Evolutionary conservation across 2,329 filamentous ascomycete genomes (phyloP).

Genomic region (Cladosporium cucumerinum): DNA sequence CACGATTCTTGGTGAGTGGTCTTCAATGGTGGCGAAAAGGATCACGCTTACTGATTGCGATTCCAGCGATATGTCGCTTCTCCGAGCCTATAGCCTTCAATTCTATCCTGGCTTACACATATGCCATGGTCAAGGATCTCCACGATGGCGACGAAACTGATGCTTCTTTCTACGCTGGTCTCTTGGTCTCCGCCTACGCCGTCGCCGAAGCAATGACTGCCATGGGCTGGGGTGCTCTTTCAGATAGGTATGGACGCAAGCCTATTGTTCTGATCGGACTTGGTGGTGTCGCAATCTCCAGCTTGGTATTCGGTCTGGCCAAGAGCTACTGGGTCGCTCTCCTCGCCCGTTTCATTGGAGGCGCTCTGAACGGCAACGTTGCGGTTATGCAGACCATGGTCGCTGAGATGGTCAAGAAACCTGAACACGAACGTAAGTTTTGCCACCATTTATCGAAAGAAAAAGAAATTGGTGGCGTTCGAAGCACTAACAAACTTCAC

Average conservation of each 20-base stretch:
- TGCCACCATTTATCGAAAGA: background rate
- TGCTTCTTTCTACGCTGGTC: conserved; percentile 79
- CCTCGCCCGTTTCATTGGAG: conserved; percentile 68
- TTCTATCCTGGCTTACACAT: conserved; percentile 86
- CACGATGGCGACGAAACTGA: conserved; percentile 65
- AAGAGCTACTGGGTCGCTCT: conserved; percentile 79
- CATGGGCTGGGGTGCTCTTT: conserved; percentile 78
- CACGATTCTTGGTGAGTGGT: conserved; percentile 69
- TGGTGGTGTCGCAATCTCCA: conserved; percentile 72
- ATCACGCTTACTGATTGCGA: background rate
- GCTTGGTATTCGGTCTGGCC: conserved; percentile 77
- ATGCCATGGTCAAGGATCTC: conserved; percentile 73
- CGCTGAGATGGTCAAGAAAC: conserved; percentile 74
- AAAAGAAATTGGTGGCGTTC: background rate
- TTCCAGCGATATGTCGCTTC: conserved; percentile 17
- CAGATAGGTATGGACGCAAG: conserved; percentile 77
- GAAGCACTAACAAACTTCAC: conserved; percentile 13
- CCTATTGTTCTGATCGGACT: conserved; percentile 77
- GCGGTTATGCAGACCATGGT: conserved; percentile 76
- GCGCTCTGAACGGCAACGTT: conserved; percentile 82
- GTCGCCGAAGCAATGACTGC: conserved; percentile 76
- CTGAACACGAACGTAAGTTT: conserved; percentile 77
- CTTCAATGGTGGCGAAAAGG: background rate
- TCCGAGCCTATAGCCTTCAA: conserved; percentile 52
- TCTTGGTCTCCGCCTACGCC: conserved; percentile 80